Base-by-base conservation (phyloP, 2,329 filamentous ascomycete genomes). In the Calycina marina region DNA sequence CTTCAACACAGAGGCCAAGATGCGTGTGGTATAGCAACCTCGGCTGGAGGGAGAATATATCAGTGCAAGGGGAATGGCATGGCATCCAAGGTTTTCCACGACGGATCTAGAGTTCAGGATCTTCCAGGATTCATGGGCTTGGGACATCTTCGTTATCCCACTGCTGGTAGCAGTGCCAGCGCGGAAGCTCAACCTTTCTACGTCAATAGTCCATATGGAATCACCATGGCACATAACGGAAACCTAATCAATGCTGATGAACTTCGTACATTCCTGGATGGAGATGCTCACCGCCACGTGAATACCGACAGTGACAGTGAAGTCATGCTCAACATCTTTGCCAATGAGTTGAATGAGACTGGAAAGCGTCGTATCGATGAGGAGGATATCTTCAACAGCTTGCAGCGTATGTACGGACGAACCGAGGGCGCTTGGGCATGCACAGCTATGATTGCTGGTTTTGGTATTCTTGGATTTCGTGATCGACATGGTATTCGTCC, bases 131-230 rank as follows among this genome's bases (percentile, higher is more conserved):
- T 72, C 56, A 86, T 90, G 79, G 84, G 83, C 40, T 67, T 93
- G 38, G 79, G 72, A 25, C 86, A 94, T 56, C 58, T 94, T 45
- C 68, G 86, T 53, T 94, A 94, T 56, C 86, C 86, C 8, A 94
- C 86, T 5, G 80, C 81, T 9, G 86, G 86, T 36, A 90, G 77
- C 53, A 81, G 77, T 44, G 72, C 72, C 37, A 88, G 83, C 49
- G 76, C 83, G 5, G 84, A 93, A 57, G 82, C 83, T 8, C 85
- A 93, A 57, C 86, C 86, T 0, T 93, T 94, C 56, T 93, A 90
- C 52, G 83, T 90, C 48, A 93, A 93, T 61, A 71, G 69, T 36
- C 83, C 82, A 1, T 90, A 84, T 51, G 84, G 84, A 29, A 78
- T 92, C 46, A 80, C 69, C 49, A 69, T 90, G 52, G 70, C 77